These are phyloP conservation scores for Pseudocercospora fuligena DNA, from an alignment of 2,329 filamentous ascomycete species.

Conservation along the genomic window DNA sequence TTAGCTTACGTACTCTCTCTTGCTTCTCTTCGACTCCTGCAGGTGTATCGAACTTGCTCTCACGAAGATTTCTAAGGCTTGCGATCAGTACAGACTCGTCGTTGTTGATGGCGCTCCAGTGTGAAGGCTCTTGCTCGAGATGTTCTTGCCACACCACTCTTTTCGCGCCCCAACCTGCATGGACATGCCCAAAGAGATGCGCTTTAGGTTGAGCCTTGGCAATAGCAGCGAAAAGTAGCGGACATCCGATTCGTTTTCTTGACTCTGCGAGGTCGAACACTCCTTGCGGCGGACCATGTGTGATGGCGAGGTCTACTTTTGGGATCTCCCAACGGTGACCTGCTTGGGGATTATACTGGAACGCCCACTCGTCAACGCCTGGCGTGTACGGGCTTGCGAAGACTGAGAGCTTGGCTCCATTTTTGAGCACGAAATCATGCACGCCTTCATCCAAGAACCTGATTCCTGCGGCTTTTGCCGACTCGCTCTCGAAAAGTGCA, in stretches of 20 bases:
- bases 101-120: slow-evolving; percentile 55
- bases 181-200: slow-evolving; percentile 69
- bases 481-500: slow-evolving; percentile 26
- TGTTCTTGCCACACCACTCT: slow-evolving; percentile 46
- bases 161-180: slow-evolving; percentile 58
- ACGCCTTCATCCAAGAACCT: slow-evolving; percentile 62
- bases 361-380: slow-evolving; percentile 56
- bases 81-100: slow-evolving; percentile 45
- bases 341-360: slow-evolving; percentile 55
- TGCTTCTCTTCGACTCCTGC: slow-evolving; percentile 29
- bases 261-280: slow-evolving; percentile 53
- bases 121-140: slow-evolving; percentile 33
- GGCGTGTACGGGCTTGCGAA: slow-evolving; percentile 62
- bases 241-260: slow-evolving; percentile 57
- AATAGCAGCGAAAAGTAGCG: slow-evolving; percentile 58
- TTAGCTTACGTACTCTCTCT: neutral
- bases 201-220: slow-evolving; percentile 57
- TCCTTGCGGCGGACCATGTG: slow-evolving; percentile 62
- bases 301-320: slow-evolving; percentile 62
- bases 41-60: slow-evolving; percentile 26
- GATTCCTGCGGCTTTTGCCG: slow-evolving; percentile 53
- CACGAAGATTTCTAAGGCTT: slow-evolving; percentile 37
- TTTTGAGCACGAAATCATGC: slow-evolving; percentile 52
- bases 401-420: slow-evolving; percentile 56
- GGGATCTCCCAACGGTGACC: slow-evolving; percentile 47